A percentile compares a stretch with the other conserved stretches of the same genome.
Evolutionary conservation across 352 stramenopile species (phyloP).

Genomic region (Pythium scleroteichum): DNA sequence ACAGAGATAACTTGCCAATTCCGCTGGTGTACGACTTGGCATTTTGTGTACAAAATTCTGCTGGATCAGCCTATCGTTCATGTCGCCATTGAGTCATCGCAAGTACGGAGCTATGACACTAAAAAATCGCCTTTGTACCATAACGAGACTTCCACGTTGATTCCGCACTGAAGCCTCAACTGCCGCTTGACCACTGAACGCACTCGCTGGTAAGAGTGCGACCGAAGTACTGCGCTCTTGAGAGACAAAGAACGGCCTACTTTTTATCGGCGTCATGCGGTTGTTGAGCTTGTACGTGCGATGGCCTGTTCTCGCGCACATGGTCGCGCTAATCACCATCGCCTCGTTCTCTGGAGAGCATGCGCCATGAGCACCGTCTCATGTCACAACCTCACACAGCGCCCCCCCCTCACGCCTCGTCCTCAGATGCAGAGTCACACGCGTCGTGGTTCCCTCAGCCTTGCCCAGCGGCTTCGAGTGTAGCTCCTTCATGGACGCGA

Average conservation of each 20-base stretch:
- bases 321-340: constrained; percentile 26
- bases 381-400: not conserved
- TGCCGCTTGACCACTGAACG: constrained; percentile 42
- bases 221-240: no score
- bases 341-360: constrained; percentile 26
- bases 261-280: constrained; percentile 35
- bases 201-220: not conserved
- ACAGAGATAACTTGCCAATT: constrained; percentile 40
- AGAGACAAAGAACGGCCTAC: constrained; percentile 18
- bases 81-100: not conserved
- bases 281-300: constrained; percentile 45
- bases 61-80: constrained; percentile 36
- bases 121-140: constrained; percentile 25
- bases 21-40: constrained; percentile 26
- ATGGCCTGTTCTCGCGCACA: constrained; percentile 33
- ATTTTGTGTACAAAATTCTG: constrained; percentile 49
- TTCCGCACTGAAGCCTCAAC: constrained; percentile 35
- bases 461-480: constrained; percentile 22
- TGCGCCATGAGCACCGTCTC: not conserved
- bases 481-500: constrained; percentile 39
- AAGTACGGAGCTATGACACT: no score
- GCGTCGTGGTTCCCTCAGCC: constrained; percentile 24
- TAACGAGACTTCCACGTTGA: constrained; percentile 45
- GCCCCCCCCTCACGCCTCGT: constrained; percentile 25
- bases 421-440: constrained; percentile 31